These are phyloP conservation scores for Amanita fuliginea DNA, from an alignment of 768 basidiomycete species.

Conservation along the genomic window DNA sequence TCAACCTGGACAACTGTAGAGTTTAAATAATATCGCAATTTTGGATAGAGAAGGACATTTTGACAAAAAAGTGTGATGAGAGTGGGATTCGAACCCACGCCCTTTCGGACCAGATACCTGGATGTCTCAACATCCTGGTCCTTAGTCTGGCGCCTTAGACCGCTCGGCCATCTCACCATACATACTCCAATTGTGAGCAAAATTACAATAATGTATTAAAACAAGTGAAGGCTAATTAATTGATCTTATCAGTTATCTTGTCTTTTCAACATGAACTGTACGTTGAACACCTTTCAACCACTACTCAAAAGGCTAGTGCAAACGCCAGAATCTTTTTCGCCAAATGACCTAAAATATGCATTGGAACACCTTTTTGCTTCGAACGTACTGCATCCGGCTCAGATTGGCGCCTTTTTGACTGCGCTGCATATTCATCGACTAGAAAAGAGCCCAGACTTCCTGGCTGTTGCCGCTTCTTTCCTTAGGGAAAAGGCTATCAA, in stretches of 20 bases:
- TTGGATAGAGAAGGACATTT: too few relatives aligned
- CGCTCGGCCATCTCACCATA: conserved; percentile 62
- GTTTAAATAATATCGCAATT: conserved; percentile 35
- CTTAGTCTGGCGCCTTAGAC: conserved; percentile 71
- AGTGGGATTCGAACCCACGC: conserved; percentile 56
- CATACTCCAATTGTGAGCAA: not conserved
- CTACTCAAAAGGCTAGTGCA: conserved; percentile 70
- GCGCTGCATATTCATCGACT: conserved; percentile 73
- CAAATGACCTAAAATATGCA: conserved; percentile 60
- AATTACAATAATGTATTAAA: too few relatives aligned
- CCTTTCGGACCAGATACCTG: conserved; percentile 12
- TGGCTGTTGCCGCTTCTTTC: conserved; percentile 71
- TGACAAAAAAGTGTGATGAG: conserved; percentile 24
- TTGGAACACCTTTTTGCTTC: conserved; percentile 69
- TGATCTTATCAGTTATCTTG: not conserved
- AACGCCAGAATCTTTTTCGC: conserved; percentile 73
- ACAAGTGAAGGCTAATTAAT: too few relatives aligned
- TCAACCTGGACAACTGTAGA: conserved; percentile 88
- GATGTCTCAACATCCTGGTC: conserved; percentile 12
- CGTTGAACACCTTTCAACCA: conserved; percentile 52
- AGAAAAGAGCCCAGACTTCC: conserved; percentile 64
- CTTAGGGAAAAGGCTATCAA: conserved; percentile 59
- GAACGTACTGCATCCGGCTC: conserved; percentile 49
- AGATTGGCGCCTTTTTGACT: conserved; percentile 85
- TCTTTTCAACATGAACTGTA: conserved; percentile 11